Evolutionary conservation across 208 protist genomes (phyloP).

Genomic region (Endotrypanum monterogeii): DNA sequence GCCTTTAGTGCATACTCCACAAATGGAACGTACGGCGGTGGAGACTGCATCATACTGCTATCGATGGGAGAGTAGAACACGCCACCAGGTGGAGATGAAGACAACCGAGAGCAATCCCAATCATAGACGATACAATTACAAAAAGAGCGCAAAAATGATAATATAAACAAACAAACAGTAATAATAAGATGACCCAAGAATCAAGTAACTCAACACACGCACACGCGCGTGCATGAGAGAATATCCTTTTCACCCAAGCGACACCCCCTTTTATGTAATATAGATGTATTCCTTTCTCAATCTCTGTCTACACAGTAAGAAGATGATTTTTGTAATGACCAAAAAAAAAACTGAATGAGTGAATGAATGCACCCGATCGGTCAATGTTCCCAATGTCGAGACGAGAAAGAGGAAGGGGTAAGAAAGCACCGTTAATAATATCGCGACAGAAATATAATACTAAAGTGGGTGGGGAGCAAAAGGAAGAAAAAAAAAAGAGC

Average conservation of each 20-base stretch:
- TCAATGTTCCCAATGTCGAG: background rate
- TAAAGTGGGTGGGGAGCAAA: background rate
- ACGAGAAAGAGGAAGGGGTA: background rate
- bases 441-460: background rate
- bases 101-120: background rate
- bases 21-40: constrained; percentile 70
- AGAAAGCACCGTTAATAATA: background rate
- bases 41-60: constrained; percentile 33
- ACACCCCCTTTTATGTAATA: background rate
- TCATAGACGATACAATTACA: background rate
- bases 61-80: background rate
- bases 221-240: background rate
- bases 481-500: too few species aligned
- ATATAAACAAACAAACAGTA: background rate
- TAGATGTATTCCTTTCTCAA: background rate
- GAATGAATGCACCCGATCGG: background rate
- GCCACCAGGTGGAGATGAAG: too few species aligned
- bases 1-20: constrained; percentile 80
- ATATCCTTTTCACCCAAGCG: background rate
- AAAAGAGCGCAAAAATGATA: background rate
- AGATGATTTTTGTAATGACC: too few species aligned
- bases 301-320: background rate
- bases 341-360: background rate
- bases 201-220: background rate
- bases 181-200: background rate